Conservation (phyloP, 768 basidiomycete species). For the Lactifluus subvellereus region DNA sequence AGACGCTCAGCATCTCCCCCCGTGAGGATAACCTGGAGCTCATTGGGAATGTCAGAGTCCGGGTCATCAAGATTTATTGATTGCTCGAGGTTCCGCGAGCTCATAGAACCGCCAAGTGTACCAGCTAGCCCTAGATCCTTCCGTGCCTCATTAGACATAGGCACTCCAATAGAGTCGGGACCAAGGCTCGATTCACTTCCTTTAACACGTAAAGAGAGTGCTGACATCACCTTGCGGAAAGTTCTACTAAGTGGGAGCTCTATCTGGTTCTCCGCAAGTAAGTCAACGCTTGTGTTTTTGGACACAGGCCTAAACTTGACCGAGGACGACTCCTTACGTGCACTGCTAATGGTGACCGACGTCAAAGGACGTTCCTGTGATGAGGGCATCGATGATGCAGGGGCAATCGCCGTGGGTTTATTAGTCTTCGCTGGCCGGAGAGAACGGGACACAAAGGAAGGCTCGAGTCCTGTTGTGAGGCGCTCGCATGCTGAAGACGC, state of each 20-base stretch:
- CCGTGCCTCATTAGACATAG: conserved; percentile 46
- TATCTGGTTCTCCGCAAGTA: not conserved
- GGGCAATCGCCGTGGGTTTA: not conserved
- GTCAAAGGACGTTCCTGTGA: not conserved
- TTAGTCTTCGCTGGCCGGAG: not conserved
- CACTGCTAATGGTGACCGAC: no score
- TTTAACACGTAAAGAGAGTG: conserved; percentile 13
- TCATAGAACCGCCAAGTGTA: conserved; percentile 59
- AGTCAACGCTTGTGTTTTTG: conserved; percentile 1
- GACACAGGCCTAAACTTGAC: conserved; percentile 1
- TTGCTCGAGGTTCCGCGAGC: conserved; percentile 42
- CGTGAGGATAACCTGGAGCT: conserved; percentile 58
- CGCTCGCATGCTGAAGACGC: not conserved
- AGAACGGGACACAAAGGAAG: not conserved
- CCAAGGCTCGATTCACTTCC: not conserved
- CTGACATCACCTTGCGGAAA: conserved; percentile 22
- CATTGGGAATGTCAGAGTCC: conserved; percentile 78
- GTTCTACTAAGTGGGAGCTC: conserved; percentile 8
- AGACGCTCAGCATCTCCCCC: conserved; percentile 33
- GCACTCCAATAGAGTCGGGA: conserved; percentile 26
- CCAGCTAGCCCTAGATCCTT: conserved; percentile 58
- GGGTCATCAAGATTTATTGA: conserved; percentile 50
- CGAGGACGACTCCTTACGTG: not conserved
- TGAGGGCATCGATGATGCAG: not conserved
- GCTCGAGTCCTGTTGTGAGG: not conserved